Percentiles rank a stretch among this genome's conserved stretches.
Conservation (phyloP, 192 early-diverging fungal species). For the Podila horticola region DNA sequence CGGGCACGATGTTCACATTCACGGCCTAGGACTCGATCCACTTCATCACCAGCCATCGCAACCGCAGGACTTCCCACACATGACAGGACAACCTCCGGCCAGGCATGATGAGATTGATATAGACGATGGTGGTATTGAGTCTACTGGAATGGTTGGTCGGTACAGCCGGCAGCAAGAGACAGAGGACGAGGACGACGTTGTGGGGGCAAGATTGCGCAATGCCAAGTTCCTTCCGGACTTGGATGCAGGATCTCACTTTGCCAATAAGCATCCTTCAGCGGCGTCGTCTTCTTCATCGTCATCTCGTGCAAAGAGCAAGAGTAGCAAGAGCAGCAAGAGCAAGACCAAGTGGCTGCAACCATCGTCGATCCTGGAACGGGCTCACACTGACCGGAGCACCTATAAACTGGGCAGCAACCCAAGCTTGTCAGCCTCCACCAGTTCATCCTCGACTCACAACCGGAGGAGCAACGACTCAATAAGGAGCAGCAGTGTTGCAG, state of each 20-base stretch:
- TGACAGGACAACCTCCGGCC: not conserved
- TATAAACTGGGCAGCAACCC: constrained; percentile 17
- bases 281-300: not conserved
- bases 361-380: constrained; percentile 10
- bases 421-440: not conserved
- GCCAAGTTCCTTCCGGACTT: not conserved
- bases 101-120: constrained; percentile 10
- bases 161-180: constrained; percentile 21
- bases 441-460: not conserved
- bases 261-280: not conserved
- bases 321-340: constrained; percentile 2
- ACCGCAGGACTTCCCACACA: constrained; percentile 16
- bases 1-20: not conserved
- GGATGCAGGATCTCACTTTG: not conserved
- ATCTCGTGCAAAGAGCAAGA: constrained; percentile 15
- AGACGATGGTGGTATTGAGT: constrained; percentile 32
- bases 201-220: constrained; percentile 1
- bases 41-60: constrained; percentile 3
- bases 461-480: constrained; percentile 11
- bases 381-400: constrained; percentile 24
- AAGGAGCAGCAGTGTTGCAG: constrained; percentile 5
- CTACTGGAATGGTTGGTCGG: constrained; percentile 42
- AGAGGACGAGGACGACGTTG: constrained; percentile 19
- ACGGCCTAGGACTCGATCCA: not conserved
- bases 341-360: constrained; percentile 15